phyloP scores from a whole-genome alignment of 441 rosid genomes.

The Gossypium schwendimanii region DNA sequence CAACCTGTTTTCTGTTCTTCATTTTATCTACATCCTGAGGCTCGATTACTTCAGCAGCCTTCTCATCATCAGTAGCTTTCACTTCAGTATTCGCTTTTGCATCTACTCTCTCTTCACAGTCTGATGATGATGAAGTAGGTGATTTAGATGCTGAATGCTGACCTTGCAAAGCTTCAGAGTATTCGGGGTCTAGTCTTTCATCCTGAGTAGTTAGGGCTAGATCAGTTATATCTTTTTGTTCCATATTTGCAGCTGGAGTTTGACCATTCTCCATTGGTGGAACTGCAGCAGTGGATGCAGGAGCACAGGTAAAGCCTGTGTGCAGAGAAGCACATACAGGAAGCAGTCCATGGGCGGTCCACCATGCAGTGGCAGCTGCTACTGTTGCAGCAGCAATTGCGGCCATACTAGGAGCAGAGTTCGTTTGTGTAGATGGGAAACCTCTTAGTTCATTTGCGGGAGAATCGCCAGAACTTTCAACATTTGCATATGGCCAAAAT shows the following conservation, averaged over 20 bases:
- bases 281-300: slow-evolving; percentile 31
- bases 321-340: slow-evolving; percentile 67
- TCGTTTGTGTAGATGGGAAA: slow-evolving; percentile 34
- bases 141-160: slow-evolving; percentile 49
- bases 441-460: slow-evolving; percentile 37
- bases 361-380: slow-evolving; percentile 96
- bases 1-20: slow-evolving; percentile 55
- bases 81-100: slow-evolving; percentile 34
- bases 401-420: slow-evolving; percentile 58
- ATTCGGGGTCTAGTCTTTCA: slow-evolving; percentile 32
- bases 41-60: slow-evolving; percentile 33
- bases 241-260: slow-evolving; percentile 25
- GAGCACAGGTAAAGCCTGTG: slow-evolving; percentile 42
- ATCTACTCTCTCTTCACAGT: slow-evolving; percentile 49
- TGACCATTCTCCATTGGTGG: slow-evolving; percentile 36
- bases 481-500: slow-evolving; percentile 62
- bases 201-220: slow-evolving; percentile 35
- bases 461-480: slow-evolving; percentile 48
- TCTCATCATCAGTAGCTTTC: slow-evolving; percentile 34
- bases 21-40: slow-evolving; percentile 40
- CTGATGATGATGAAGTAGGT: slow-evolving; percentile 35
- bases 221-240: slow-evolving; percentile 24
- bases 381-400: slow-evolving; percentile 86
- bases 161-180: slow-evolving; percentile 50
- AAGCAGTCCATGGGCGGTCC: slow-evolving; percentile 91